Base-by-base conservation (phyloP, 2,329 filamentous ascomycete species). In the Cytospora paraplurivora region DNA sequence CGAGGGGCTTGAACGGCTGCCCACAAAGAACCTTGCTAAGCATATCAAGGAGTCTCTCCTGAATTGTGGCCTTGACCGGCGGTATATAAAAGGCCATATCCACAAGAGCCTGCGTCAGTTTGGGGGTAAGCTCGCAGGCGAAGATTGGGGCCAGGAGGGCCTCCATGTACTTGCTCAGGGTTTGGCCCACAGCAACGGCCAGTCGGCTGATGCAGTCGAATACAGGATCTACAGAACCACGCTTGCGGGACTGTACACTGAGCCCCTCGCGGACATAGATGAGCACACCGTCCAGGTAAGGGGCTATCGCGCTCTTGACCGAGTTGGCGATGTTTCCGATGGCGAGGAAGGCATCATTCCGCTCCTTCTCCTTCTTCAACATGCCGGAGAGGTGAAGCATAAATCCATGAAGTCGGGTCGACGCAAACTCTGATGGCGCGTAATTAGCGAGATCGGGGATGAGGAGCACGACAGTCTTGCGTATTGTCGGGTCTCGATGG, bases 71-170 rank as follows among this genome's bases (percentile, higher is more conserved):
- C 73, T 96, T 95, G 63, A 97, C 92, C 0, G 96, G 93, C 0
- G 94, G 95, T 54, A 99, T 97, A 73, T 99, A 98, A 73, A 98
- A 96, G 34, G 95, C 95, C 91, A 99, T 97, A 72, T 99, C 96
- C 27, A 98, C 93, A 60, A 99, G 81, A 3, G 96, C 96, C 74
- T 98, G 93, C 0, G 94, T 97, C 32, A 99, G 84, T 69, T 96
- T 95, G 62, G 94, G 91, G 44, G 93, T 97, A 59, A 99, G 82
- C 56, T 96, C 95, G 73, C 95, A 99, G 17, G 92, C 93, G 76
- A 99, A 99, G 64, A 99, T 97, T 12, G 96, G 93, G 70, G 97
- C 94, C 11, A 99, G 84, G 34, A 99, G 80, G 13, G 93, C 91
- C 73, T 97, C 93, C 88, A 99, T 97, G 74, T 98, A 97, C 77